Percentiles rank a stretch among this genome's conserved stretches.
phyloP scores from a whole-genome alignment of 2,329 filamentous ascomycete genomes.

The Aspergillus fumigatiaffinis region DNA sequence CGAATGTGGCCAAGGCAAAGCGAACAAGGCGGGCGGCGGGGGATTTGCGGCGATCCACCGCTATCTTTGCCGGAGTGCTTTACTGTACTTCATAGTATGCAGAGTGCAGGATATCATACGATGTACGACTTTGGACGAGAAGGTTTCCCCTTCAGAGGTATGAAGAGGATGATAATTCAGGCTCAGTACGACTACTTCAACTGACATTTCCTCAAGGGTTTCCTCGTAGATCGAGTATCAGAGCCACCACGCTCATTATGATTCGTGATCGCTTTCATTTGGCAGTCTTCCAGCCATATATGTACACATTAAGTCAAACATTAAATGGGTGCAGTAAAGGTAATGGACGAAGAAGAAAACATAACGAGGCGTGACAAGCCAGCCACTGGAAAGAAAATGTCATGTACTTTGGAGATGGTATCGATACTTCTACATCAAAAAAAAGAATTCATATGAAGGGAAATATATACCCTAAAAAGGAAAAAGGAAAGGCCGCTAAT shows the following conservation, averaged over 20 bases:
- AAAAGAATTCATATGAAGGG: not conserved
- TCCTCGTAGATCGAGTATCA: not conserved
- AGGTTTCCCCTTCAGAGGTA: not conserved
- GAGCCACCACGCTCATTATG: not conserved
- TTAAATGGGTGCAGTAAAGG: not conserved
- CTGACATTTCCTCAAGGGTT: not conserved
- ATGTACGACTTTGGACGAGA: not conserved
- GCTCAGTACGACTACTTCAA: not conserved
- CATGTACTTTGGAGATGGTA: slow-evolving; percentile 6
- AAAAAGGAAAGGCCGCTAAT: slow-evolving; percentile 2
- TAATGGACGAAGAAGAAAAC: not conserved
- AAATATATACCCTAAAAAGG: not conserved
- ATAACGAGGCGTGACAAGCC: not conserved
- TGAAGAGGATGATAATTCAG: not conserved
- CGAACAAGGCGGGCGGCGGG: slow-evolving; percentile 1
- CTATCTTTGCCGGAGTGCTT: not conserved
- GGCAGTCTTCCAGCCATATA: not conserved
- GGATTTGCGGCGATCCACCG: not conserved
- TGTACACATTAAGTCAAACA: not conserved
- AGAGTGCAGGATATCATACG: not conserved
- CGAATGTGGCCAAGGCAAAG: not conserved
- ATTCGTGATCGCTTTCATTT: not conserved
- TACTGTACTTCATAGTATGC: not conserved
- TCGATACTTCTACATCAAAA: slow-evolving; percentile 8
- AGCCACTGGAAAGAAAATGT: not conserved